These are phyloP conservation scores for Podila minutissima DNA, from an alignment of 192 early-diverging fungal genomes.

Conservation along the genomic window DNA sequence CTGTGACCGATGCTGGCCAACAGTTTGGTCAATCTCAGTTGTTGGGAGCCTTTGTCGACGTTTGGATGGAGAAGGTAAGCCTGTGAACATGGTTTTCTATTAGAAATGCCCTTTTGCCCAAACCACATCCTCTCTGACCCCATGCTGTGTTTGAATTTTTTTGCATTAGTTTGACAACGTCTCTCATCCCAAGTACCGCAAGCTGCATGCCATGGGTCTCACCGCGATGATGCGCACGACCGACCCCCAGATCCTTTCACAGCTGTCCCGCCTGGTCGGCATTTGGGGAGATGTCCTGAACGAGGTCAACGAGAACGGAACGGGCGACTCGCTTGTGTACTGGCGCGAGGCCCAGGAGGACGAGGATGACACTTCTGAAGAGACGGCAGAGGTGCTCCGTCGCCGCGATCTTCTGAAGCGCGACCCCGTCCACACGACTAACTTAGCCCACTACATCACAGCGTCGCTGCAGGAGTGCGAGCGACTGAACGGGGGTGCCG, in stretches of 20 bases:
- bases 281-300: conserved; percentile 70
- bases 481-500: conserved; percentile 57
- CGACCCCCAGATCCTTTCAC: conserved; percentile 54
- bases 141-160: not conserved
- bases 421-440: conserved; percentile 69
- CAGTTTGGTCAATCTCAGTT: conserved; percentile 57
- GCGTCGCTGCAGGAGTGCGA: conserved; percentile 61
- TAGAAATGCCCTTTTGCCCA: not conserved
- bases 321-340: conserved; percentile 70
- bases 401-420: conserved; percentile 59
- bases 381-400: conserved; percentile 62
- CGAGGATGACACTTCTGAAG: conserved; percentile 60
- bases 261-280: conserved; percentile 62
- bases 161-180: conserved; percentile 78
- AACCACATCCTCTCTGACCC: not conserved
- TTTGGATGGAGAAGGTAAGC: conserved; percentile 76
- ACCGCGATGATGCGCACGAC: conserved; percentile 64
- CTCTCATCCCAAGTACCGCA: conserved; percentile 72
- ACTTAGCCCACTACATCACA: conserved; percentile 62
- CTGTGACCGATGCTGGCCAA: conserved; percentile 56
- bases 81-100: not conserved
- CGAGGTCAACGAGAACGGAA: conserved; percentile 69
- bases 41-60: conserved; percentile 59
- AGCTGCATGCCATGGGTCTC: conserved; percentile 71
- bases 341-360: conserved; percentile 60